Conservation (phyloP, 306 rosid species). For the Herpetospermum pedunculosum region DNA sequence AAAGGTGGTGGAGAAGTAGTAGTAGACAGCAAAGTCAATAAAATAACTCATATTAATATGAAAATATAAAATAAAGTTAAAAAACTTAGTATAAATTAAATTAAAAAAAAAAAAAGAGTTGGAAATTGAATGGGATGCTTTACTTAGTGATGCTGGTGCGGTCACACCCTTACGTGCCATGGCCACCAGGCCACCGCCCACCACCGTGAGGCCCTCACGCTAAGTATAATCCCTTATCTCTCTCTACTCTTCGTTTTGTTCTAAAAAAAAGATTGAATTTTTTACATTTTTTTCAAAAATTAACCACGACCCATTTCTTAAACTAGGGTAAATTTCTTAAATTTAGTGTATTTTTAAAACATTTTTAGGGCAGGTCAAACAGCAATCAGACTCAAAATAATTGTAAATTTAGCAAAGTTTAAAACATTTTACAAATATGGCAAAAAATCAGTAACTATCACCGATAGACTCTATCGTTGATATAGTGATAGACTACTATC, state of each 20-base stretch:
- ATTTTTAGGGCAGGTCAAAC: too few species aligned
- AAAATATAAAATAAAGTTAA: background rate
- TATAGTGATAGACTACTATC: too few species aligned
- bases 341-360: background rate
- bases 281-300: background rate
- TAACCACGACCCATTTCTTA: slow-evolving; percentile 19
- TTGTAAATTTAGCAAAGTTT: too few species aligned
- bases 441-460: too few species aligned
- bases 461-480: too few species aligned
- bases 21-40: slow-evolving; percentile 5
- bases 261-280: background rate
- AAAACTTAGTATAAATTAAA: background rate
- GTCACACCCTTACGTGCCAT: slow-evolving; percentile 37
- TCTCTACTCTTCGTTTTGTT: background rate
- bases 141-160: slow-evolving; percentile 48
- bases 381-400: too few species aligned
- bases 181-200: slow-evolving; percentile 13
- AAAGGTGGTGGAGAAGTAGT: slow-evolving; percentile 14
- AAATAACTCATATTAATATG: background rate
- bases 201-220: slow-evolving; percentile 34
- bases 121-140: slow-evolving; percentile 27
- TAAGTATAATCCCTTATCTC: slow-evolving; percentile 38
- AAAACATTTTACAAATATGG: too few species aligned
- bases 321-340: background rate
- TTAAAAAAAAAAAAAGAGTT: background rate